These are phyloP conservation scores for Neoarthrinium moseri DNA, from an alignment of 2,329 filamentous ascomycete species.

Conservation along the genomic window DNA sequence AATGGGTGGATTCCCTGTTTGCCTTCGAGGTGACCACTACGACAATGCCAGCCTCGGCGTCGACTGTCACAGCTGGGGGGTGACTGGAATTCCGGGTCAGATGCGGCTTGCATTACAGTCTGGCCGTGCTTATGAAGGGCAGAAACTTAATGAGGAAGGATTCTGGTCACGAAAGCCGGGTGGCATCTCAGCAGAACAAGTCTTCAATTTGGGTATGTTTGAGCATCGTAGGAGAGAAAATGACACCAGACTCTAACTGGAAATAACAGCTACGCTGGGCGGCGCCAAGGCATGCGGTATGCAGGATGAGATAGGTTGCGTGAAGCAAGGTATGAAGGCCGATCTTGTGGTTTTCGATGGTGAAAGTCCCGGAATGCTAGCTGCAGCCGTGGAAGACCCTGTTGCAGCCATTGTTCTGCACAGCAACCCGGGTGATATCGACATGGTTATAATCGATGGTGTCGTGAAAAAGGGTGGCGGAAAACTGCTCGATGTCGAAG, in stretches of 20 bases:
- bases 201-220: constrained; percentile 48
- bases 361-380: constrained; percentile 13
- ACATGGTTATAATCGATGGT: constrained; percentile 15
- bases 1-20: constrained; percentile 39
- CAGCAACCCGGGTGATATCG: constrained; percentile 15
- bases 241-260: no score
- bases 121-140: constrained; percentile 26
- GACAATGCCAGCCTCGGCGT: constrained; percentile 30
- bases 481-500: constrained; percentile 10
- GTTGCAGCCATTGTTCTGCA: constrained; percentile 16
- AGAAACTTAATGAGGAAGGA: constrained; percentile 21
- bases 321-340: constrained; percentile 44
- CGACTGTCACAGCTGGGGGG: constrained; percentile 32
- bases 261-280: no score
- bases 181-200: constrained; percentile 35
- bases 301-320: constrained; percentile 38
- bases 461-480: constrained; percentile 12
- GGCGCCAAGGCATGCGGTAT: constrained; percentile 42
- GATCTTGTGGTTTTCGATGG: constrained; percentile 47
- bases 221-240: no score
- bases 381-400: constrained; percentile 14
- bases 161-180: constrained; percentile 23
- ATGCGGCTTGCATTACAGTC: constrained; percentile 31
- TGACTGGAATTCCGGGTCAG: constrained; percentile 28
- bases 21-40: constrained; percentile 28